Evolutionary conservation across 2,329 filamentous ascomycete species (phyloP).

Genomic region (Cercospora citrullina): DNA sequence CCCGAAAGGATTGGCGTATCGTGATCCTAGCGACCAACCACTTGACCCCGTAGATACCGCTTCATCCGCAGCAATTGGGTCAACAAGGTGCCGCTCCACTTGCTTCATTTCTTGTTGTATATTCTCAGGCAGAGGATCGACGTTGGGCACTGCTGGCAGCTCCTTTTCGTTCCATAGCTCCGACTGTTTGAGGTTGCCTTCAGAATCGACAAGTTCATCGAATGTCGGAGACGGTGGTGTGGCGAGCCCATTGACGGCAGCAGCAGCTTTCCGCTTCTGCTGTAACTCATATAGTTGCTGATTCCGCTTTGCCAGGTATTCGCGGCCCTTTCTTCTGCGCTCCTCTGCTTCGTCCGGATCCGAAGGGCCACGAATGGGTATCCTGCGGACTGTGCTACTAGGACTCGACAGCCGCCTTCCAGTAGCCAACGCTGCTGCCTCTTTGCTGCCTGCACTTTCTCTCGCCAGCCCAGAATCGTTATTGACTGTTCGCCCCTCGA

Average conservation of each 20-base stretch:
- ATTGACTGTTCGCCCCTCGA: constrained; percentile 38
- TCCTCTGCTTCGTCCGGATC: constrained; percentile 39
- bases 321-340: constrained; percentile 38
- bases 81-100: constrained; percentile 29
- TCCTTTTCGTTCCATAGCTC: constrained; percentile 19
- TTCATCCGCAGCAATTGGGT: constrained; percentile 22
- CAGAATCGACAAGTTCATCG: constrained; percentile 37
- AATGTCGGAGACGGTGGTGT: constrained; percentile 34
- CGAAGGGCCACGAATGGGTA: constrained; percentile 33
- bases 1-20: constrained; percentile 48
- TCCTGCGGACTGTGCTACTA: constrained; percentile 32
- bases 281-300: constrained; percentile 39
- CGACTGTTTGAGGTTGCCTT: constrained; percentile 33
- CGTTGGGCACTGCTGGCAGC: constrained; percentile 24
- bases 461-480: constrained; percentile 34
- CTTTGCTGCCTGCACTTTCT: constrained; percentile 35
- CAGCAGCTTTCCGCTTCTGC: constrained; percentile 30
- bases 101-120: constrained; percentile 29
- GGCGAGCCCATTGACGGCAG: constrained; percentile 19
- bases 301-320: constrained; percentile 40
- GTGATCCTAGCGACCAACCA: constrained; percentile 45
- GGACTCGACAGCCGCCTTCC: constrained; percentile 32
- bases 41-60: constrained; percentile 27
- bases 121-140: constrained; percentile 25
- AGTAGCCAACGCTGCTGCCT: constrained; percentile 40